phyloP scores from a whole-genome alignment of 2,329 filamentous ascomycete species.

The Venturiaceae sp. region DNA sequence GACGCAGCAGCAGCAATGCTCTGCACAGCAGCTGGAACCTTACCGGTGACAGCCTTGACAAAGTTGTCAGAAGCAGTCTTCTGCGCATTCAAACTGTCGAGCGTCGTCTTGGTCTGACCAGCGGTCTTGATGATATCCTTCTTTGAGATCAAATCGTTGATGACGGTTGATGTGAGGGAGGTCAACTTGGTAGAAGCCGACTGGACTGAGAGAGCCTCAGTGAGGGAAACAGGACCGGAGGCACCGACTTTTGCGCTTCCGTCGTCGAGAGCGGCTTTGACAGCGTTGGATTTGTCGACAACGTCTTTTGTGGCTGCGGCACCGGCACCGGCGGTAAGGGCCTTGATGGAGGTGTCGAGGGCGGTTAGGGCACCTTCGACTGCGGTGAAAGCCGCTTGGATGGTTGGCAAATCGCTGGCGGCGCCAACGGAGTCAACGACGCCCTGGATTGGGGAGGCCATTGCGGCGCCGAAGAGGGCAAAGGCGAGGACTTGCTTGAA shows the following conservation, averaged over 20 bases:
- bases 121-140: conserved; percentile 1
- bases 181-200: not conserved
- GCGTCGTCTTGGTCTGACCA: not conserved
- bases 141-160: conserved; percentile 2
- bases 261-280: not conserved
- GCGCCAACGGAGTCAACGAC: not conserved
- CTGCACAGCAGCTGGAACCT: not conserved
- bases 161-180: not conserved
- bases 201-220: not conserved
- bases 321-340: not conserved
- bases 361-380: not conserved
- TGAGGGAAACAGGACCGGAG: not conserved
- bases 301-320: not conserved
- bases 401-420: not conserved
- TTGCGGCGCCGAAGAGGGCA: conserved; percentile 1
- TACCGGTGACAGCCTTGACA: conserved; percentile 1
- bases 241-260: not conserved
- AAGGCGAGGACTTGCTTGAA: not conserved
- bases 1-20: not conserved
- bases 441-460: not conserved
- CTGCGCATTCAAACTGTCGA: not conserved
- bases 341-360: conserved; percentile 4
- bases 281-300: conserved; percentile 1
- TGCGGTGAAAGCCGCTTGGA: not conserved
- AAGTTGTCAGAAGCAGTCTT: not conserved